These are phyloP conservation scores for Tuber umbilicatum DNA, from an alignment of 495 filamentous ascomycete species.

Conservation along the genomic window DNA sequence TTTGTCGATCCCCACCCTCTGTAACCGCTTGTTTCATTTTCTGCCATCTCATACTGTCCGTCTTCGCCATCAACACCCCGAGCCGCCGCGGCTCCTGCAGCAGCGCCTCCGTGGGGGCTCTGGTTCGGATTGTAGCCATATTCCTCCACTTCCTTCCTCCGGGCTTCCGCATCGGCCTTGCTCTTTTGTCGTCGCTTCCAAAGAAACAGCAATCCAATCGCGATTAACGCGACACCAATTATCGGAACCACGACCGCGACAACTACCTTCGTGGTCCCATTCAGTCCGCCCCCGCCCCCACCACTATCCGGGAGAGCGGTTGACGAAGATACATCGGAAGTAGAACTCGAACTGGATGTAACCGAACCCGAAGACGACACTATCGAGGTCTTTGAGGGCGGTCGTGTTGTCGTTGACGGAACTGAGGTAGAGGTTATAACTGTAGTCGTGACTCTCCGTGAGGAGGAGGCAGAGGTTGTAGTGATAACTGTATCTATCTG, in stretches of 20 bases:
- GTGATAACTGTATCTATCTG: slow-evolving; percentile 23
- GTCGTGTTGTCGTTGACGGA: neutral
- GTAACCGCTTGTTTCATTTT: slow-evolving; percentile 69
- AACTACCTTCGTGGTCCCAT: slow-evolving; percentile 65
- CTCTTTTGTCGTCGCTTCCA: slow-evolving; percentile 81
- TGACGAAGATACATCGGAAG: slow-evolving; percentile 15
- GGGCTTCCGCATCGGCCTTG: slow-evolving; percentile 75
- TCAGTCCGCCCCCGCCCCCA: slow-evolving; percentile 49
- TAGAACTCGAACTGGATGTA: neutral
- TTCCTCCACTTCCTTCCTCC: slow-evolving; percentile 91
- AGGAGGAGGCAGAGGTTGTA: neutral
- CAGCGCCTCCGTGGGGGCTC: slow-evolving; percentile 70
- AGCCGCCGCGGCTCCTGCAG: slow-evolving; percentile 47
- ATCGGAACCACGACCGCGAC: slow-evolving; percentile 93
- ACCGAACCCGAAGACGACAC: neutral
- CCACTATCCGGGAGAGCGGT: slow-evolving; percentile 8
- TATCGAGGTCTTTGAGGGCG: neutral
- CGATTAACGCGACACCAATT: slow-evolving; percentile 73
- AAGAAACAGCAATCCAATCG: slow-evolving; percentile 67
- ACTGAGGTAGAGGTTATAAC: slow-evolving; percentile 5
- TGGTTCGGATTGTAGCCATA: slow-evolving; percentile 94
- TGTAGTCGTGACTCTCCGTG: slow-evolving; percentile 14
- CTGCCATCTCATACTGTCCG: slow-evolving; percentile 58
- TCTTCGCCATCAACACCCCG: slow-evolving; percentile 45
- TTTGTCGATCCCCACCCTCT: slow-evolving; percentile 90